Base-by-base conservation (phyloP, 208 protist species). In the Phytomonas serpens region DNA sequence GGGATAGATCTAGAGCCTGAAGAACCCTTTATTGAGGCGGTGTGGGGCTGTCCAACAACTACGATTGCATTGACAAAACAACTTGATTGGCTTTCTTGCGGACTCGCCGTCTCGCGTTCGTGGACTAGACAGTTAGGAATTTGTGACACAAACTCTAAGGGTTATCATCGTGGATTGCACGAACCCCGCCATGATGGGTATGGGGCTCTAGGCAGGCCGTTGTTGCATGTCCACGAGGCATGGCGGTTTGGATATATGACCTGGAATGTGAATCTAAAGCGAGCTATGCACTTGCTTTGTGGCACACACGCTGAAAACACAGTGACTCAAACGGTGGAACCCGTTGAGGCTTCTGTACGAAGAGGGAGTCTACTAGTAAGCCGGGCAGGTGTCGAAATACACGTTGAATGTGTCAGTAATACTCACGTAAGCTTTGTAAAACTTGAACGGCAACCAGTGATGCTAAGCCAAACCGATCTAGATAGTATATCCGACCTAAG, bases 61-160 rank as follows among this genome's bases (percentile, higher is more conserved):
- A 88, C 83, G 38, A 73, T 89, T 52, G 67, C 82, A 32, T 69
- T 73, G 37, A 81, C 77, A 27, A 67, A 57, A 13, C 63, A 79
- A 33, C 32, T 67, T 10, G 68, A 67, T 23, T 86, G 76, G 78
- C 73, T 80, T 29, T 86, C 81, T 19, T 90, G 87, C 42, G 88
- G 88, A 27, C 65, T 76, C 9, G 34, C 73, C 29, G 79, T 86
- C n/a, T 84, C 83, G 11, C 80, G 79, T 29, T 81, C 77, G 61
- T 78, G 80, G 65, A 31, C 71, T 3, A 16, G 14, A 9, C 65
- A 72, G 64, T 27, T 38, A n/a, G 71, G 73, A 27, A 29, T 68
- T 34, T 66, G 64, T 13, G 61, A 57, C 34, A 67, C 73, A 68
- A 66, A 64, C 47, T 47, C 72, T 29, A 23, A 69, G 47, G 14